Conservation (phyloP, 2,329 filamentous ascomycete genomes). For the Pseudocercospora ulei region DNA sequence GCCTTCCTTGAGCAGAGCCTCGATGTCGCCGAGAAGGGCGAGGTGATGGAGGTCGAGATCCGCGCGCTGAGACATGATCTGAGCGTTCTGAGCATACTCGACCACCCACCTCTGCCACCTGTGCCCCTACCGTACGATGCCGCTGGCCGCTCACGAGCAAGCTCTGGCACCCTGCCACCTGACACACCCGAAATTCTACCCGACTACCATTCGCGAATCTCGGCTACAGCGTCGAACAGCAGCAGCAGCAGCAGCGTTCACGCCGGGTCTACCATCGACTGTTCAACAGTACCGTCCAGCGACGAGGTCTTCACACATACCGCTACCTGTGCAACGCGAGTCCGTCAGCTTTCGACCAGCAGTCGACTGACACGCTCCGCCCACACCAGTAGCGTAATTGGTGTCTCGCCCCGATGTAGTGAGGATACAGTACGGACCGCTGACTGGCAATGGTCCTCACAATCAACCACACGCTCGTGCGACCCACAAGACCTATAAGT, state of each 20-base stretch:
- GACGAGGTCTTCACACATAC: constrained; percentile 13
- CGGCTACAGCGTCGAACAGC: constrained; percentile 25
- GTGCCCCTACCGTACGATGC: constrained; percentile 25
- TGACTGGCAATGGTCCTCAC: constrained; percentile 14
- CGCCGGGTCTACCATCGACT: constrained; percentile 12
- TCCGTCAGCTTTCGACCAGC: constrained; percentile 6
- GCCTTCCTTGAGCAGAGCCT: constrained; percentile 36
- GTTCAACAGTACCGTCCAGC: constrained; percentile 11
- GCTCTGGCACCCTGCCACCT: constrained; percentile 31
- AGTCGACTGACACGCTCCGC: constrained; percentile 27
- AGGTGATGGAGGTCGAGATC: constrained; percentile 43
- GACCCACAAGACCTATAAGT: constrained; percentile 18
- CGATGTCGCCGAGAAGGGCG: constrained; percentile 37
- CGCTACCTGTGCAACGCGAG: constrained; percentile 6
- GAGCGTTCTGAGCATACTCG: constrained; percentile 13
- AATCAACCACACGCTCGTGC: constrained; percentile 11
- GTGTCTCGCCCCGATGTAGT: constrained; percentile 37
- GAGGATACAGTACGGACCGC: constrained; percentile 34
- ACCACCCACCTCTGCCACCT: constrained; percentile 25
- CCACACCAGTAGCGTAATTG: constrained; percentile 38
- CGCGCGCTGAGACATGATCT: constrained; percentile 41
- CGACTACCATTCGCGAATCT: constrained; percentile 38
- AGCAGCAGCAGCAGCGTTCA: constrained; percentile 26
- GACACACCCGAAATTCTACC: constrained; percentile 37
- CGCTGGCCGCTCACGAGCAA: constrained; percentile 30